Percentiles rank a stretch among this genome's conserved stretches.
Evolutionary conservation across 1,284 basidiomycete genomes (phyloP).

Genomic region (Wallemia ichthyophaga): DNA sequence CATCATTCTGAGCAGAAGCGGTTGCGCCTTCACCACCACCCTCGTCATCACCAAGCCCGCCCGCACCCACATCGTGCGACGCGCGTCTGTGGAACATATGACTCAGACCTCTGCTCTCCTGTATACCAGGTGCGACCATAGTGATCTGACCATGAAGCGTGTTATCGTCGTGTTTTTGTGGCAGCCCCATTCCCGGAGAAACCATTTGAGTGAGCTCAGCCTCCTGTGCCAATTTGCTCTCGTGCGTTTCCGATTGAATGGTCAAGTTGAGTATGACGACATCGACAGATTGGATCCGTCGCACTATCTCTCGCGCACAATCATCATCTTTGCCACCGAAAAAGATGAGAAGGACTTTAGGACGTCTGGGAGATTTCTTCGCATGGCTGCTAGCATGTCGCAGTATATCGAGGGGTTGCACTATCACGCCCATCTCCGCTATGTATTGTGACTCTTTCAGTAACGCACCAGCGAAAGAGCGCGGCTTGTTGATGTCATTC

Average conservation of each 20-base stretch:
- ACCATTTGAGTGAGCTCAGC: neutral
- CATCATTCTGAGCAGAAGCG: too few species aligned
- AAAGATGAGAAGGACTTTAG: neutral
- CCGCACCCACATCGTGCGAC: neutral
- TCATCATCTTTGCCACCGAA: neutral
- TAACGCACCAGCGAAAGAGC: neutral
- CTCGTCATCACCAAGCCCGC: too few species aligned
- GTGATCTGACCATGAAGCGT: neutral
- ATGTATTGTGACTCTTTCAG: neutral
- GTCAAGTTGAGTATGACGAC: neutral
- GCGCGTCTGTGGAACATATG: neutral
- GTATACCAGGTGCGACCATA: neutral
- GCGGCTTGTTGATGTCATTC: neutral
- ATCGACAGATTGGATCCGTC: neutral
- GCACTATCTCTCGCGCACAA: neutral
- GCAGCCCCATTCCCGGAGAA: neutral
- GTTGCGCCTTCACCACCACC: too few species aligned
- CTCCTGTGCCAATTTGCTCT: neutral
- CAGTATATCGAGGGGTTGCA: neutral
- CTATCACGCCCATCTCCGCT: neutral
- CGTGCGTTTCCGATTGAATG: neutral
- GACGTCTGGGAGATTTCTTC: neutral
- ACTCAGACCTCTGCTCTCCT: neutral
- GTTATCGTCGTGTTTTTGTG: neutral
- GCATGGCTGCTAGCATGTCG: too few species aligned